Conservation (phyloP, 306 rosid genomes). For the Ormosia emarginata region DNA sequence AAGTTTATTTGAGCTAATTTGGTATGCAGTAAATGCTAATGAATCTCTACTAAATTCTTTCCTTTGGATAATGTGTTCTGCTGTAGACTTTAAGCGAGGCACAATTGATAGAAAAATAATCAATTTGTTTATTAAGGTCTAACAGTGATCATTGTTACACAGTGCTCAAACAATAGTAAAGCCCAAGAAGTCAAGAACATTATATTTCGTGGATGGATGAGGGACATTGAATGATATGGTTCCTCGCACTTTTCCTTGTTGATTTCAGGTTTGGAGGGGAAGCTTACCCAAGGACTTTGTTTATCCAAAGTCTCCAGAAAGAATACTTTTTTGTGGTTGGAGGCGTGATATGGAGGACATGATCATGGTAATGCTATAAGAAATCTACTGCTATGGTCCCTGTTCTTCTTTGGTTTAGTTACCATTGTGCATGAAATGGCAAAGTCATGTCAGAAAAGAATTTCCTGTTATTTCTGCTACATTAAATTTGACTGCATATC, state of each 20-base stretch:
- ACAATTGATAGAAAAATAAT: constrained; percentile 16
- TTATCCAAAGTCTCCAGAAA: constrained; percentile 74
- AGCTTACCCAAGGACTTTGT: constrained; percentile 75
- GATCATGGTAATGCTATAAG: constrained; percentile 69
- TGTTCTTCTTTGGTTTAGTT: constrained; percentile 26
- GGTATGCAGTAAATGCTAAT: neutral
- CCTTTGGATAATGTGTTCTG: constrained; percentile 31
- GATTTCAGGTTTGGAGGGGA: constrained; percentile 91
- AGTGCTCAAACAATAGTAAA: constrained; percentile 43
- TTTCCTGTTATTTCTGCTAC: neutral
- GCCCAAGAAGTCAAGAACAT: constrained; percentile 34
- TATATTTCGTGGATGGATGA: constrained; percentile 48
- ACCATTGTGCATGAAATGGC: constrained; percentile 24
- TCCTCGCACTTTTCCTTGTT: constrained; percentile 28
- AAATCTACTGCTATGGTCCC: constrained; percentile 32
- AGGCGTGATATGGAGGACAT: constrained; percentile 96
- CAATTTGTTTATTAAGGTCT: constrained; percentile 55
- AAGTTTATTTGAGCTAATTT: neutral
- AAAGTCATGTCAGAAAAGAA: neutral
- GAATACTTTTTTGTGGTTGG: constrained; percentile 90
- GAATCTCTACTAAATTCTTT: constrained; percentile 8
- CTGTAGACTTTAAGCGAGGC: constrained; percentile 20
- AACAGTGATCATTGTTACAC: constrained; percentile 43
- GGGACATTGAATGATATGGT: constrained; percentile 49
- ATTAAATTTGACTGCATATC: constrained; percentile 7